Base-by-base conservation (phyloP, 306 rosid genomes). In the Cajanus cajan region DNA sequence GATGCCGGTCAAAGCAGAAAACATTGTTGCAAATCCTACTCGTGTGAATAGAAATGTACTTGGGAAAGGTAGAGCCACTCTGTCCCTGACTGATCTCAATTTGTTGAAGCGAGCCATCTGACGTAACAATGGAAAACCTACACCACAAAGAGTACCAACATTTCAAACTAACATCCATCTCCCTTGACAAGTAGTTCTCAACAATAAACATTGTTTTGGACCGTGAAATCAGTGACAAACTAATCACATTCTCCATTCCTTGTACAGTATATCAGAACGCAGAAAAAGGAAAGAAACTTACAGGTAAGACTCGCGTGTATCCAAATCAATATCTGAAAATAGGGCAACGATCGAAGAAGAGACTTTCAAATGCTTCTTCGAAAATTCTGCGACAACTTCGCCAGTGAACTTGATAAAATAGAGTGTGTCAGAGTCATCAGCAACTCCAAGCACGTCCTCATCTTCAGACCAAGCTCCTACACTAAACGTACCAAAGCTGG, bases 401-500 rank as follows among this genome's bases (percentile, higher is more conserved):
- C 98, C 99, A 24, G 82, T 90, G 45, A 80, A 84, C 80, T 91
- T 93, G 84, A 95, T 84, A 83, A 95, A 91, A 90, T 89, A 91
- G 28, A 95, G 68, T 7, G 94, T 85, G 82, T 89, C 91, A 45
- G 77, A 78, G 37, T 95, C 93, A 72, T 93, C 98, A 71, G 81
- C 87, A 80, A 95, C 90, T 64, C 98, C 98, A 66, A 95, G 97
- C 90, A 93, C 70, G 55, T 90, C 91, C 69, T 90, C 93, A 65
- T 85, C 87, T 52, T 89, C 94, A 1, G 99, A 95, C 98, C 98
- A 95, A 71, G 92, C 80, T 80, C 99, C 99, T 45, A 87, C 65
- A 57, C 88, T 88, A 89, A 88, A 95, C 68, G 97, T 87, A 86
- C 91, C 76, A 78, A 82, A 79, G 79, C 74, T 81, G 50, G 89